Conservation (phyloP, 73 alveolate species). For the Durusdinium trenchii region DNA sequence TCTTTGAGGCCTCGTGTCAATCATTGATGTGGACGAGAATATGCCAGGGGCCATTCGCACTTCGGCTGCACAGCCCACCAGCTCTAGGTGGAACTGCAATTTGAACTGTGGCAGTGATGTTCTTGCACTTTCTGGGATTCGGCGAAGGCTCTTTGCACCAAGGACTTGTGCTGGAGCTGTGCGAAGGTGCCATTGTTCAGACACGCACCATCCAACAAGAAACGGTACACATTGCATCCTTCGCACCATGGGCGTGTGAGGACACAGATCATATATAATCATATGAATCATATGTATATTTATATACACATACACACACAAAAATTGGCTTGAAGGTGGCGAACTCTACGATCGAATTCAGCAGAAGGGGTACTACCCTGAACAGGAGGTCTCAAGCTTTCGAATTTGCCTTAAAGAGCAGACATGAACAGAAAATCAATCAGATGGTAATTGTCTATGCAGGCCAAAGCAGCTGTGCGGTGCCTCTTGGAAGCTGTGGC, state of each 20-base stretch:
- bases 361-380: slow-evolving; percentile 95
- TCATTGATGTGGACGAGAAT: slow-evolving; percentile 64
- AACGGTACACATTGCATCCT: neutral
- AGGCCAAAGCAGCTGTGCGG: slow-evolving; percentile 95
- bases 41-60: slow-evolving; percentile 68
- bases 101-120: neutral
- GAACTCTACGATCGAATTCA: slow-evolving; percentile 94
- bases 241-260: neutral
- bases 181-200: slow-evolving; percentile 44
- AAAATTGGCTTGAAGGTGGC: neutral
- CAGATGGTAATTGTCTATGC: neutral
- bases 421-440: neutral
- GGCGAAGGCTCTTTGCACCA: neutral
- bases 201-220: neutral
- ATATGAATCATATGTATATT: neutral
- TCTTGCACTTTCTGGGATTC: neutral
- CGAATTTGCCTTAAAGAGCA: neutral
- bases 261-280: neutral
- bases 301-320: neutral
- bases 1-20: slow-evolving; percentile 52
- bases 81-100: neutral
- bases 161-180: slow-evolving; percentile 92
- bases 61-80: neutral
- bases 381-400: slow-evolving; percentile 39
- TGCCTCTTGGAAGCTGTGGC: slow-evolving; percentile 96